Conservation (phyloP, 495 filamentous ascomycete species). For the Margaritispora aquatica region DNA sequence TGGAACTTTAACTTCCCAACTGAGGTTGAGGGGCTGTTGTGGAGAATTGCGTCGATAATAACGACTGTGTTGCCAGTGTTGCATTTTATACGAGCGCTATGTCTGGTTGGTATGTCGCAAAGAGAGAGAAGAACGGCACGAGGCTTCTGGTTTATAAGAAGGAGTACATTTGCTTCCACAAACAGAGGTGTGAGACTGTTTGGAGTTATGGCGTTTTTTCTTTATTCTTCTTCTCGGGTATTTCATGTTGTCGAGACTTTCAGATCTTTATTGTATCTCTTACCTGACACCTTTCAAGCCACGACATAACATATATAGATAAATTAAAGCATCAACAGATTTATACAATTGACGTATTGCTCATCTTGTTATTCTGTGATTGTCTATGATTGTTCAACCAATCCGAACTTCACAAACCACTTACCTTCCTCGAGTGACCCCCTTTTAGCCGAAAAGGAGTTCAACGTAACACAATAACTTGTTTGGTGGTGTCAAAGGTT, state of each 20-base stretch:
- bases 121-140: background rate
- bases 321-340: background rate
- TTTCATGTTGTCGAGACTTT: background rate
- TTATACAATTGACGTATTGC: no score
- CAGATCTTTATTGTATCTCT: background rate
- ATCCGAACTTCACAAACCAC: no score
- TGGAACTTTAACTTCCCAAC: slow-evolving; percentile 1
- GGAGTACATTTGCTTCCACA: background rate
- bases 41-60: background rate
- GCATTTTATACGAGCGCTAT: background rate
- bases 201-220: background rate
- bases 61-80: background rate
- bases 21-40: background rate
- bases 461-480: background rate
- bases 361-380: no score
- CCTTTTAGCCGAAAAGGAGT: background rate
- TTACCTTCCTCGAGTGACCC: no score
- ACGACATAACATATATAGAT: background rate
- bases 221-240: background rate
- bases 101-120: background rate
- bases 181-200: background rate
- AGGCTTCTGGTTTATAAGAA: background rate
- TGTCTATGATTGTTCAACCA: no score
- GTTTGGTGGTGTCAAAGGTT: no score
- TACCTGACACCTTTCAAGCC: background rate